Evolutionary conservation across 2,329 filamentous ascomycete species (phyloP), one percentile per base, ranked within the genome.

Genomic region (Cordyceps cicadae): DNA sequence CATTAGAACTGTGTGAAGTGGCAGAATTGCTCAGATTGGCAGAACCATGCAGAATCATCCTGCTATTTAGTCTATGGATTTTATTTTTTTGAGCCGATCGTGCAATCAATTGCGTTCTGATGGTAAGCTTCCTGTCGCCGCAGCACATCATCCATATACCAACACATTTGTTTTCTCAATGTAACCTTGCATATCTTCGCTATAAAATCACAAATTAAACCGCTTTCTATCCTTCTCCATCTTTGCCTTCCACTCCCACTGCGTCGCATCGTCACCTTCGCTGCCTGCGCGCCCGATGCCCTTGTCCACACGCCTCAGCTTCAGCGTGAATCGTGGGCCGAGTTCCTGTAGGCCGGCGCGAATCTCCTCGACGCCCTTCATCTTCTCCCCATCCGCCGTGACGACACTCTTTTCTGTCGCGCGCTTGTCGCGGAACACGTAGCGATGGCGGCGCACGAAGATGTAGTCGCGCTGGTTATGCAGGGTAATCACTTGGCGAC

Each of bases 381-480:
- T 82, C 60, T 89, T 84, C 72, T 90, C 89, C 19, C 94, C 92
- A 68, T 97, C 90, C 1, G 88, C 79, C 4, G 84, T 89, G 5
- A 90, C 82, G 1, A 97, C 89, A 60, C 86, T 87, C 78, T 96
- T 97, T 76, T 97, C 94, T 0, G 87, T 92, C 60, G 85, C 80
- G 12, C 88, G 81, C 78, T 94, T 96, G 62, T 97, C 91, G 15
- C 94, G 84, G 77, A 99, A 97, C 1, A 96, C 83, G 70, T 99
- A 99, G 52, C 94, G 82, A 74, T 97, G 92, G 43, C 92, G 81
- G 5, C 94, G 82, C 56, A 97, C 82, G 72, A 99, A 99, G 67
- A 97, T 94, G 74, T 93, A 97, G 74, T 97, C 93, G 64, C 93
- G 87, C 77, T 96, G 92, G 68, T 97, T 97, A 74, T 97, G 92